Percentiles rank a stretch among this genome's conserved stretches.
These are phyloP conservation scores for Verticillium dahliae DNA, from an alignment of 2,329 filamentous ascomycete species.

Conservation along the genomic window DNA sequence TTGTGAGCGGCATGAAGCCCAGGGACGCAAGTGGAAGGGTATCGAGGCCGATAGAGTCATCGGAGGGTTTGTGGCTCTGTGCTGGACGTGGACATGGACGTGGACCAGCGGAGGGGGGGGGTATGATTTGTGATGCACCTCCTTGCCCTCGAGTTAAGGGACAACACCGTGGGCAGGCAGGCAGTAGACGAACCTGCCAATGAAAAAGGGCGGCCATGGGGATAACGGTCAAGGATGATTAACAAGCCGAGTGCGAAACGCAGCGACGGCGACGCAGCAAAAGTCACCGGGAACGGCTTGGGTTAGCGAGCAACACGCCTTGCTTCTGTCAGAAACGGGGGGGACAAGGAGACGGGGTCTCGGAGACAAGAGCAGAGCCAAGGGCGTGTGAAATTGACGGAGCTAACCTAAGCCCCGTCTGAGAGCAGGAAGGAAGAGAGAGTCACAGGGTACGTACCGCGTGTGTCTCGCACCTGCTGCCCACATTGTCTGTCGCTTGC, in stretches of 20 bases:
- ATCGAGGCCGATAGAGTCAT: neutral
- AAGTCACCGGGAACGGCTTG: neutral
- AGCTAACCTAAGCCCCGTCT: neutral
- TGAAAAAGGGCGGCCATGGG: neutral
- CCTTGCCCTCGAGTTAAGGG: neutral
- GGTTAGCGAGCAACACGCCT: neutral
- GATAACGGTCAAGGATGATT: neutral
- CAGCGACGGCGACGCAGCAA: neutral
- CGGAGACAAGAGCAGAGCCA: neutral
- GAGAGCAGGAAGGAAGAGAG: neutral
- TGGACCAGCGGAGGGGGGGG: neutral
- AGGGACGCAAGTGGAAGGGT: neutral
- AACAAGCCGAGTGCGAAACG: neutral
- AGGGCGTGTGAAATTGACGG: neutral
- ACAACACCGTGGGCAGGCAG: too few species aligned
- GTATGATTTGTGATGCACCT: slow-evolving; percentile 1
- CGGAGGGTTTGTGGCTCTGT: neutral
- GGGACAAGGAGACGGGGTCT: neutral
- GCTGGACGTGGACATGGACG: too few species aligned
- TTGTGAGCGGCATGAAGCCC: slow-evolving; percentile 1
- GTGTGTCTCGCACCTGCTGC: neutral
- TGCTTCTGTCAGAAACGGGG: too few species aligned
- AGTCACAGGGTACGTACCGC: neutral
- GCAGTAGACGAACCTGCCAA: neutral
- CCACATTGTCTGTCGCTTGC: too few species aligned